Evolutionary conservation across 306 rosid genomes (phyloP).

Genomic region (Comarum palustre): DNA sequence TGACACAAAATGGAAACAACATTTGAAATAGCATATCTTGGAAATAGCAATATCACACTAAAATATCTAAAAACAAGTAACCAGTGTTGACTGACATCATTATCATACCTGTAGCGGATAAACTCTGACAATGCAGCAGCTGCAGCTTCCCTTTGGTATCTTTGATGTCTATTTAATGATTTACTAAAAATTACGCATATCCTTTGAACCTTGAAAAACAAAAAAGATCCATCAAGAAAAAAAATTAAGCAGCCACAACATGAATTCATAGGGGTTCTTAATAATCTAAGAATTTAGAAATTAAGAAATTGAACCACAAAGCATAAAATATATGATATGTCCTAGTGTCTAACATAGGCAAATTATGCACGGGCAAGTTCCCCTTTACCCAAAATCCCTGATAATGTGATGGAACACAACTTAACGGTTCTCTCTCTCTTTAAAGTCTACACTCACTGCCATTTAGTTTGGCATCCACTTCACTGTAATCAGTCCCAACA

Average conservation of each 20-base stretch:
- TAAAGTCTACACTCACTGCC: not conserved
- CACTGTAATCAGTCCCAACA: not conserved
- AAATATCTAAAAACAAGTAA: not conserved
- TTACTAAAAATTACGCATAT: constrained; percentile 69
- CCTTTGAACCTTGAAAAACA: constrained; percentile 54
- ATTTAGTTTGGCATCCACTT: not conserved
- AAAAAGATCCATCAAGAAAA: constrained; percentile 19
- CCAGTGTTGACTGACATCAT: constrained; percentile 25
- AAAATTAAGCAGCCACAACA: not conserved
- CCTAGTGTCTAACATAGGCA: not conserved
- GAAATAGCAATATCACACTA: not conserved
- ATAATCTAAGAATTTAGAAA: not conserved
- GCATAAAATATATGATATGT: not conserved
- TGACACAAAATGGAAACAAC: not conserved
- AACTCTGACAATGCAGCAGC: constrained; percentile 96
- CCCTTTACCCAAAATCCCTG: not conserved
- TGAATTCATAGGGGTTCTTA: not conserved
- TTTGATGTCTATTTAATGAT: constrained; percentile 71
- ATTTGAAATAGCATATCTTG: constrained; percentile 1
- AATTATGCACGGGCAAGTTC: not conserved
- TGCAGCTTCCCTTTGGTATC: constrained; percentile 88
- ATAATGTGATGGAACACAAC: constrained; percentile 2
- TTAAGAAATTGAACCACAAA: not conserved
- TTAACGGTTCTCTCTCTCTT: not conserved
- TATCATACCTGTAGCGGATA: constrained; percentile 69